phyloP scores from a whole-genome alignment of 1,284 basidiomycete genomes.

The Fomes fomentarius region DNA sequence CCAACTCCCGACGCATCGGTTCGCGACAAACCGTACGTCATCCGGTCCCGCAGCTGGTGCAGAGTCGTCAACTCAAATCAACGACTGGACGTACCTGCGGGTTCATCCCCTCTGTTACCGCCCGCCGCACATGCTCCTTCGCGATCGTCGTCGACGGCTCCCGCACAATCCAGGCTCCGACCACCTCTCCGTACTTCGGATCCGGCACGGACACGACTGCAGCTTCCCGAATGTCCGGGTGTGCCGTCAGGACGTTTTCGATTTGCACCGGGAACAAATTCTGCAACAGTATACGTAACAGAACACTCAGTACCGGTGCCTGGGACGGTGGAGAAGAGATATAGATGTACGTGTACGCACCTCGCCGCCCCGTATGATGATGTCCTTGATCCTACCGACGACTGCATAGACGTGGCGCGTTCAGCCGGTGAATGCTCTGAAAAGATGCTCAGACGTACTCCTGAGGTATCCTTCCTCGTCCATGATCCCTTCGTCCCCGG shows the following conservation, averaged over 20 bases:
- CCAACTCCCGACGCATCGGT: too few species aligned
- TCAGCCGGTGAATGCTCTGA: neutral
- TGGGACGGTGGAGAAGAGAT: neutral
- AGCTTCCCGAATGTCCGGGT: constrained; percentile 70
- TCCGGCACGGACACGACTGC: constrained; percentile 80
- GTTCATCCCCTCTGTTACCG: constrained; percentile 66
- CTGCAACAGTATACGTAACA: constrained; percentile 35
- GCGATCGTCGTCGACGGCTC: constrained; percentile 45
- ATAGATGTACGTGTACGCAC: constrained; percentile 34
- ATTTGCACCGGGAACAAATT: constrained; percentile 88
- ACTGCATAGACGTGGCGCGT: constrained; percentile 54
- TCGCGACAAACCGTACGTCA: too few species aligned
- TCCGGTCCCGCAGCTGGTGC: too few species aligned
- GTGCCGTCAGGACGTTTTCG: constrained; percentile 73
- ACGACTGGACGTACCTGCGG: constrained; percentile 58
- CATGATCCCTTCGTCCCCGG: constrained; percentile 83
- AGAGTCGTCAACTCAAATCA: neutral
- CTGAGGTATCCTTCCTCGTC: constrained; percentile 82
- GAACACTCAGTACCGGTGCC: neutral
- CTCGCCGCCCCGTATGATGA: constrained; percentile 89
- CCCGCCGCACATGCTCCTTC: constrained; percentile 52
- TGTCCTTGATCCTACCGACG: constrained; percentile 81
- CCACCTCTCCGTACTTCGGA: constrained; percentile 71
- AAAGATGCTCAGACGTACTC: constrained; percentile 44
- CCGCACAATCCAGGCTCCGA: constrained; percentile 76